Percentiles rank a stretch among this genome's conserved stretches.
These are phyloP conservation scores for Moricandia arvensis DNA, from an alignment of 345 rosid genomes.

Conservation along the genomic window DNA sequence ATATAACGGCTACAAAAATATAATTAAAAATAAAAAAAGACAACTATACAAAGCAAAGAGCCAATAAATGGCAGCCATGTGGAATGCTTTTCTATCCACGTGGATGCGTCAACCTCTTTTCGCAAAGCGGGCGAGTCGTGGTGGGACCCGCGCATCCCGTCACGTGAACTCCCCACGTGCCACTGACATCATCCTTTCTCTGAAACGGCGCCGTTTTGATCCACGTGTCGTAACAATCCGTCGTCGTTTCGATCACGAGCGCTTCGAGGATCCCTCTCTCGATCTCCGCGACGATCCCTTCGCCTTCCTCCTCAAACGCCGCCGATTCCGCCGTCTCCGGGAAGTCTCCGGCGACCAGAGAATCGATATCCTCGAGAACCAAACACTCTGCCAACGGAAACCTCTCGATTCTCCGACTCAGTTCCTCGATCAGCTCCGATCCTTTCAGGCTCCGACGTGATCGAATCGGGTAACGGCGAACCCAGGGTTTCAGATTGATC, in stretches of 20 bases:
- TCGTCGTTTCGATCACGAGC: slow-evolving; percentile 53
- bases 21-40: neutral
- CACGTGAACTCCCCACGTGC: slow-evolving; percentile 78
- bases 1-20: slow-evolving; percentile 26
- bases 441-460: slow-evolving; percentile 29
- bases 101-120: slow-evolving; percentile 24
- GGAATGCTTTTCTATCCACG: slow-evolving; percentile 33
- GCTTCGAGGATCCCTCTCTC: slow-evolving; percentile 56
- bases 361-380: slow-evolving; percentile 69
- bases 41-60: slow-evolving; percentile 5
- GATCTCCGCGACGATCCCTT: slow-evolving; percentile 52
- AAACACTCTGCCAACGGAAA: slow-evolving; percentile 55
- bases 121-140: slow-evolving; percentile 34
- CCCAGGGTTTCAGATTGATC: slow-evolving; percentile 54
- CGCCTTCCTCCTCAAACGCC: slow-evolving; percentile 50
- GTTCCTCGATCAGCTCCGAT: slow-evolving; percentile 38
- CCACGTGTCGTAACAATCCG: slow-evolving; percentile 21
- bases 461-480: neutral
- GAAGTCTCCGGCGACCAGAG: slow-evolving; percentile 53
- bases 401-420: slow-evolving; percentile 40
- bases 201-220: slow-evolving; percentile 31
- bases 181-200: slow-evolving; percentile 34
- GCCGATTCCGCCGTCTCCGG: slow-evolving; percentile 26
- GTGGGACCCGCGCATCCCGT: slow-evolving; percentile 49
- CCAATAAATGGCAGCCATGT: slow-evolving; percentile 24